These are phyloP conservation scores for Emydomyces testavorans DNA, from an alignment of 2,329 filamentous ascomycete genomes.

Conservation along the genomic window DNA sequence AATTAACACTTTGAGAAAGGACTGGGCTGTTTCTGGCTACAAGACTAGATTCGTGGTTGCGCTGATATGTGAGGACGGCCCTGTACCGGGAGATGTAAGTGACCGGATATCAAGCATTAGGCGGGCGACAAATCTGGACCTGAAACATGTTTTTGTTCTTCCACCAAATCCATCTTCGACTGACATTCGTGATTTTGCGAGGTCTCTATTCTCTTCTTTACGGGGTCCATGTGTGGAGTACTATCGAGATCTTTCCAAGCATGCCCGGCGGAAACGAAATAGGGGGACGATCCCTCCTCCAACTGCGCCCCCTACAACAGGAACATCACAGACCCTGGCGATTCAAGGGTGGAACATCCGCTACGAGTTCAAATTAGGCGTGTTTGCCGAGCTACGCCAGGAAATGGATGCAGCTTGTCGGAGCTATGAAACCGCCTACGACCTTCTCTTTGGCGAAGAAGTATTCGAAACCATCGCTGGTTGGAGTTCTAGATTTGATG, in stretches of 20 bases:
- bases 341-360: slow-evolving; percentile 81
- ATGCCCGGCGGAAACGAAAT: slow-evolving; percentile 76
- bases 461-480: slow-evolving; percentile 78
- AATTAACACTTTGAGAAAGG: slow-evolving; percentile 63
- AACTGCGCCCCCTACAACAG: slow-evolving; percentile 68
- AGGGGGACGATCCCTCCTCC: slow-evolving; percentile 67
- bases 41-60: slow-evolving; percentile 68
- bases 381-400: slow-evolving; percentile 85
- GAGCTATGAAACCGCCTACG: slow-evolving; percentile 79
- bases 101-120: slow-evolving; percentile 71
- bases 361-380: slow-evolving; percentile 85
- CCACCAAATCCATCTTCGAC: slow-evolving; percentile 58
- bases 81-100: slow-evolving; percentile 50
- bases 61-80: slow-evolving; percentile 62
- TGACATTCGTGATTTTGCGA: slow-evolving; percentile 62
- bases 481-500: slow-evolving; percentile 84
- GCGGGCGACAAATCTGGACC: slow-evolving; percentile 65
- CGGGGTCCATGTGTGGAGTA: slow-evolving; percentile 73
- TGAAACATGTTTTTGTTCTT: slow-evolving; percentile 75
- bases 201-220: slow-evolving; percentile 59
- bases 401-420: slow-evolving; percentile 80
- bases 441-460: slow-evolving; percentile 67
- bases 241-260: slow-evolving; percentile 87
- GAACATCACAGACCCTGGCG: slow-evolving; percentile 76
- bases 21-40: slow-evolving; percentile 50